Base-by-base conservation (phyloP, 1,284 basidiomycete species). In the Sanghuangporus baumii region DNA sequence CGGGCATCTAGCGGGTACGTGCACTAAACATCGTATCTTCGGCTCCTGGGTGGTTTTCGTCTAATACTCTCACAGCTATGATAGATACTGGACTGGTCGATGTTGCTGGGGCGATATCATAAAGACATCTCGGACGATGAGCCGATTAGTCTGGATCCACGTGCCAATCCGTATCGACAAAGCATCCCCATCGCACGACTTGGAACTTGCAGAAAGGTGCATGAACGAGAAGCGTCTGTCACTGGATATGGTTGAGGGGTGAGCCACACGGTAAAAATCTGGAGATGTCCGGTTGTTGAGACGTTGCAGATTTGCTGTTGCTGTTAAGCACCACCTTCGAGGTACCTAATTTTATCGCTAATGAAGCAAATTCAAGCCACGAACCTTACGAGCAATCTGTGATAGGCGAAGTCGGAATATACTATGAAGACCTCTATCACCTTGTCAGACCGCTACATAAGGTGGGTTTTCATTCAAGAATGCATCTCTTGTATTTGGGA, bases 281-380 rank as follows among this genome's bases (percentile, higher is more conserved):
- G 50, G 8, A 31, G 26, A n/a, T n/a, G 31, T 11, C 16, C 2
- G 4, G n/a, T 5, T 54, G n/a, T 36, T 54, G 9, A 37, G 36
- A 37, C 18, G 16, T 50, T 60, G 3, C 58, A 86, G 84, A 2
- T 86, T 81, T 66, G 74, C 79, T 6, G 76, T 87, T n/a, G 77
- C 86, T 0, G 63, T 87, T n/a, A 88, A 88, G 68, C 86, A 88
- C 69, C 84, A 87, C 69, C 71, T 88, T 31, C 76, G 86, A 69
- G 82, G 82, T 79, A n/a, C 5, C 36, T 2, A 2, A 6, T 18
- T 2, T 63, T 34, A 67, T 48, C 23, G 16, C 18, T 23, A 23
- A 38, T 43, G 46, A 31, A 31, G 26, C 26, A 31, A 31, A 31
- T 31, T 31, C 52, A n/a, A 20, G 6, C 11, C 36, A 37, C 3